Evolutionary conservation across 306 rosid species (phyloP), one percentile per base, ranked within the genome.

Genomic region (Crotalaria pallida): DNA sequence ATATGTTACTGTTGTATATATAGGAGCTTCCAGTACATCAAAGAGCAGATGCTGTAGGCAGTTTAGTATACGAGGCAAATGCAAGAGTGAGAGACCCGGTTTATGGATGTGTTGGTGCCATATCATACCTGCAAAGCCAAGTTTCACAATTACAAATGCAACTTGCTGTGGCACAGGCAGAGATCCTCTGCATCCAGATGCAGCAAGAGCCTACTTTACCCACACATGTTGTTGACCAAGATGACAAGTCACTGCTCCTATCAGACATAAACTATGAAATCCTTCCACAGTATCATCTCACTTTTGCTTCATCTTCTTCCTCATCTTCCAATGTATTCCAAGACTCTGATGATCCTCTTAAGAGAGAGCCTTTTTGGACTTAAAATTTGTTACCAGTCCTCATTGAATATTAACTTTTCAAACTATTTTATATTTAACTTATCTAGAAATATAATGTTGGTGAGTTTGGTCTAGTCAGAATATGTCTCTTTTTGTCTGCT

Each of bases 41-140:
- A 82, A 86, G 96, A 85, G 87, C 67, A 27, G 96, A 90, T 75
- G 89, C 94, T 0, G 91, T 85, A 49, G 80, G 83, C 71, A 87
- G 96, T 77, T 77, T 90, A 73, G 94, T 90, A 10, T 90, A 78
- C 4, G 96, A 90, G 65, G 96, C 94, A 69, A 90, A 82, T 45
- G 96, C 96, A 43, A 86, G 96, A 81, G 79, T 86, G 16, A 73
- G 88, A 69, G 96, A 90, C 80, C 96, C 96, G 0, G 89, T 90
- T 1, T 90, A 90, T 18, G 96, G 96, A 16, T 90, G 94, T 59
- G 94, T 86, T 15, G 96, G 96, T 73, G 88, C 94, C 8, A 90
- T 90, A 53, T 82, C 94, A n/a, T 84, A 65, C 73, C 84, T 90
- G 7, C 94, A 90, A 78, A 86, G 10, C 63, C 96, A 88, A 60